Percentiles rank a stretch among this genome's conserved stretches.
These are phyloP conservation scores for Linum tenue DNA, from an alignment of 345 rosid species.

Conservation along the genomic window DNA sequence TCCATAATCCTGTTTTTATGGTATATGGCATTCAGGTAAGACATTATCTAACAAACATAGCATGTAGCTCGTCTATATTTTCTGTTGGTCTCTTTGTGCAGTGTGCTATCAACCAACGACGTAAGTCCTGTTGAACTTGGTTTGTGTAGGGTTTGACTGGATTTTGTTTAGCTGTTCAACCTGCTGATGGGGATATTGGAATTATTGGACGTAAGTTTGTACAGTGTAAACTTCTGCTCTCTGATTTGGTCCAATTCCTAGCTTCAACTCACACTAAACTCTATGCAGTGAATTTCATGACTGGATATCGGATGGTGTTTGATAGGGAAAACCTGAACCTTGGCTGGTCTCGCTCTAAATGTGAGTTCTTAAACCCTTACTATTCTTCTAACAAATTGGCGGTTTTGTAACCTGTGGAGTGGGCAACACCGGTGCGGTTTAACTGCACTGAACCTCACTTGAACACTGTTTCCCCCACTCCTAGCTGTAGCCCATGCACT, in stretches of 20 bases:
- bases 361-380: conserved; percentile 29
- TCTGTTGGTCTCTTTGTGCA: background rate
- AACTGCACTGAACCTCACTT: background rate
- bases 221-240: conserved; percentile 4
- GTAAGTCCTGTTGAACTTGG: conserved; percentile 6
- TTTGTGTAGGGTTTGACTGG: conserved; percentile 37
- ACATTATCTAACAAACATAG: conserved; percentile 1
- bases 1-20: conserved; percentile 56
- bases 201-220: conserved; percentile 60
- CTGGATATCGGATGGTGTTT: conserved; percentile 64
- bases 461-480: background rate
- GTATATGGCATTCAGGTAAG: conserved; percentile 55
- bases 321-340: conserved; percentile 73
- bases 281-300: conserved; percentile 80
- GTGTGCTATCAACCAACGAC: background rate
- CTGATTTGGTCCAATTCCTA: too few species aligned
- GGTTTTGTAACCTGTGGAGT: background rate
- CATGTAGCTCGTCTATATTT: background rate
- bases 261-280: background rate
- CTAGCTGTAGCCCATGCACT: background rate
- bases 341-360: conserved; percentile 74
- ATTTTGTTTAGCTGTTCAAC: conserved; percentile 67
- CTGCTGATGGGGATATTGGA: conserved; percentile 45
- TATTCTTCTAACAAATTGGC: background rate
- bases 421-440: too few species aligned